phyloP scores from a whole-genome alignment of 2,329 filamentous ascomycete genomes.

The Colletotrichum incanum region DNA sequence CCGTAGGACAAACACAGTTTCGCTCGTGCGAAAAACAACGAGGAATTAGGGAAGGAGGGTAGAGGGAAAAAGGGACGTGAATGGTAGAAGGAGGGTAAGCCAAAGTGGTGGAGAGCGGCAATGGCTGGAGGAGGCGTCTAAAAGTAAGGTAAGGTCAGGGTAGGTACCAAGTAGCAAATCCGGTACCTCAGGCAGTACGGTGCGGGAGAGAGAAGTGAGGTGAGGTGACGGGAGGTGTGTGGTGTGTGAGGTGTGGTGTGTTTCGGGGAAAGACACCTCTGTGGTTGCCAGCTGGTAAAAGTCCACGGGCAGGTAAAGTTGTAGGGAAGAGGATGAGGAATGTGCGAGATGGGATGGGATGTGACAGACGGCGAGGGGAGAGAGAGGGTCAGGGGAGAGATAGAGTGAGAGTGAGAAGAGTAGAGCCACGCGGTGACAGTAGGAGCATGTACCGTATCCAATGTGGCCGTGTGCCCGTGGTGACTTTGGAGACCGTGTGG shows the following conservation, averaged over 20 bases:
- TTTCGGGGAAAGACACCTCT: constrained; percentile 41
- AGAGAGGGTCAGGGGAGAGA: background rate
- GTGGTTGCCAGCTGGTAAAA: constrained; percentile 9
- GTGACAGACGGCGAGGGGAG: constrained; percentile 18
- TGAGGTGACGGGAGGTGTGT: constrained; percentile 8
- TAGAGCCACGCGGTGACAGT: constrained; percentile 21
- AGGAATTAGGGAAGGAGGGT: constrained; percentile 32
- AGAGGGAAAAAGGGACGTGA: constrained; percentile 31
- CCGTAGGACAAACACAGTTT: constrained; percentile 39
- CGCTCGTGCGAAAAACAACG: constrained; percentile 38
- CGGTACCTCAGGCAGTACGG: constrained; percentile 19
- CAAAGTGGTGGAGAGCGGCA: constrained; percentile 38
- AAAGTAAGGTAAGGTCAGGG: constrained; percentile 28
- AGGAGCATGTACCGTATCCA: constrained; percentile 19
- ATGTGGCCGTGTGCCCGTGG: background rate
- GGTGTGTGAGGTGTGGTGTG: constrained; percentile 24
- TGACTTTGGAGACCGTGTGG: constrained; percentile 12
- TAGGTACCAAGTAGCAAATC: constrained; percentile 7
- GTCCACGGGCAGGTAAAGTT: background rate
- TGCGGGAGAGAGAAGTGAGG: constrained; percentile 6
- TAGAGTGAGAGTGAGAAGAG: background rate
- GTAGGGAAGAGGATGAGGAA: background rate
- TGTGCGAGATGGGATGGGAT: constrained; percentile 14
- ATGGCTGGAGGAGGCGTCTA: constrained; percentile 40
- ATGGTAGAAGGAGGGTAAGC: constrained; percentile 39